Evolutionary conservation across 805 yeast genomes (phyloP).

Genomic region (Babjeviella inositovora): DNA sequence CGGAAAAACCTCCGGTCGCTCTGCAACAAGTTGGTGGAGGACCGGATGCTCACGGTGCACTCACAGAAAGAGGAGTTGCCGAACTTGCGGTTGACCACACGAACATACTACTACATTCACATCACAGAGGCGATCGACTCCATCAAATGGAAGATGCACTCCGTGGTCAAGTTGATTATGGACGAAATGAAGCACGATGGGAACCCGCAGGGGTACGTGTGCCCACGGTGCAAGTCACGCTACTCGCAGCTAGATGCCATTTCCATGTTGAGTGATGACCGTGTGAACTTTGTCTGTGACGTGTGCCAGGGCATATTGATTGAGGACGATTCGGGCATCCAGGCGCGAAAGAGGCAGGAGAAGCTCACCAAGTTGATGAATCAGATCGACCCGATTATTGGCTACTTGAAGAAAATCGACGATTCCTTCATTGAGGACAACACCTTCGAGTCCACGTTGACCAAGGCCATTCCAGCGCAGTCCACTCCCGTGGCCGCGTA

Average conservation of each 20-base stretch:
- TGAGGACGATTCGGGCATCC: conserved; percentile 81
- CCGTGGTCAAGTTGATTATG: conserved; percentile 62
- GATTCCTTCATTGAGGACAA: conserved; percentile 73
- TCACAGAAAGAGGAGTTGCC: conserved; percentile 50
- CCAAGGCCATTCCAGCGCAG: conserved; percentile 75
- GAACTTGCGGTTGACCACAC: conserved; percentile 48
- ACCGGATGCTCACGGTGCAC: conserved; percentile 58
- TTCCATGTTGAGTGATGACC: conserved; percentile 63
- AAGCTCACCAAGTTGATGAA: conserved; percentile 73
- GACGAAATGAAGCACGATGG: conserved; percentile 74
- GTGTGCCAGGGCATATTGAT: conserved; percentile 62
- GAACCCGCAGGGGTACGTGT: conserved; percentile 87
- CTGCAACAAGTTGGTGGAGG: conserved; percentile 72
- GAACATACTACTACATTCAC: conserved; percentile 78
- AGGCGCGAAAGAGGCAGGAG: conserved; percentile 68
- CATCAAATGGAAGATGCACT: conserved; percentile 90
- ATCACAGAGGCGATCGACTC: conserved; percentile 90
- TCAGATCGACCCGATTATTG: conserved; percentile 79
- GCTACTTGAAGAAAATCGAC: conserved; percentile 68
- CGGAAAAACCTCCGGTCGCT: conserved; percentile 75
- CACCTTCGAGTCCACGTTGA: conserved; percentile 73
- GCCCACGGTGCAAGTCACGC: conserved; percentile 72
- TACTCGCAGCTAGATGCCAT: conserved; percentile 82
- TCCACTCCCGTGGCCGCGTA: conserved; percentile 55
- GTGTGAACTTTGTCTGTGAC: conserved; percentile 70